Percentiles rank a stretch among this genome's conserved stretches.
These are phyloP conservation scores for Crithidia sp. DNA, from an alignment of 208 protist genomes.

Conservation along the genomic window DNA sequence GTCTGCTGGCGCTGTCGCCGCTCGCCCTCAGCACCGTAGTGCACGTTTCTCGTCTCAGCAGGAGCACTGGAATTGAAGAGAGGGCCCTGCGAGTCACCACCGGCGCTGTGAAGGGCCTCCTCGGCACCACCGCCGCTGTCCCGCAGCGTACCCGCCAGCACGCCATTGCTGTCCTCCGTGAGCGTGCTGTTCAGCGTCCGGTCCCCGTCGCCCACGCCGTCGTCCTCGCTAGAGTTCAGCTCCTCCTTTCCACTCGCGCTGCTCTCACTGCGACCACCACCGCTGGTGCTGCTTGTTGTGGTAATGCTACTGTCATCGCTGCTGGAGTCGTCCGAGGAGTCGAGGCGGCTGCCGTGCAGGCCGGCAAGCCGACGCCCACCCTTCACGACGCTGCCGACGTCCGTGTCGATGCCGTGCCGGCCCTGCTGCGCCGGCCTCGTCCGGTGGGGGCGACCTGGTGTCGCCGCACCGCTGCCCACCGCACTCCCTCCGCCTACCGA, in stretches of 20 bases:
- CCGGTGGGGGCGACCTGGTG: too few species aligned
- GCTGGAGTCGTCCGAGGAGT: constrained; percentile 9
- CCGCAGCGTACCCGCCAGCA: not conserved
- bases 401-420: not conserved
- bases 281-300: constrained; percentile 15
- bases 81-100: too few species aligned
- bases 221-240: not conserved
- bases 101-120: too few species aligned
- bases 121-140: not conserved
- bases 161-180: constrained; percentile 18
- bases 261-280: constrained; percentile 1
- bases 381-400: not conserved
- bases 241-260: constrained; percentile 6
- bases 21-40: constrained; percentile 9
- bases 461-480: not conserved
- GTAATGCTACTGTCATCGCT: constrained; percentile 18
- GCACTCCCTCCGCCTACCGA: not conserved
- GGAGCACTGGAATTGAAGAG: not conserved
- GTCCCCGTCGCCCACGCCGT: not conserved
- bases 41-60: constrained; percentile 4
- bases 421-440: too few species aligned
- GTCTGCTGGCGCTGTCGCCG: not conserved
- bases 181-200: constrained; percentile 20
- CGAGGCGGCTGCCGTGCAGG: not conserved
- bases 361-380: not conserved